Conservation (phyloP, 2,329 filamentous ascomycete genomes). For the Cercospora brassicicola region DNA sequence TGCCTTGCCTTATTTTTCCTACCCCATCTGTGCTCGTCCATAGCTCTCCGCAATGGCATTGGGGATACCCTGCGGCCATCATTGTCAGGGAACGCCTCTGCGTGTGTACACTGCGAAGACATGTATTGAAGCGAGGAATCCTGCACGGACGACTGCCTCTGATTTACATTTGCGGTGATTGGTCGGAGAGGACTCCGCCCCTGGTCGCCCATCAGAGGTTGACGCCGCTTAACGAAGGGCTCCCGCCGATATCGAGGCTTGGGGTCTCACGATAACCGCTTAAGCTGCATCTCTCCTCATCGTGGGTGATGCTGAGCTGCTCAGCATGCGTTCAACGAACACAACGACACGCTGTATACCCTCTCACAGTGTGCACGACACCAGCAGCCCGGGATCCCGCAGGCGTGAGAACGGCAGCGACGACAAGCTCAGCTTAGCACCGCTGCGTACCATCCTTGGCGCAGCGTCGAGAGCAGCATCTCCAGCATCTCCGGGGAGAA, state of each 20-base stretch:
- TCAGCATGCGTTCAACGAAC: not conserved
- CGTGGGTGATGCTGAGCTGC: not conserved
- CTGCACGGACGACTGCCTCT: not conserved
- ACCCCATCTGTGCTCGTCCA: not conserved
- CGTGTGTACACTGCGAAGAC: not conserved
- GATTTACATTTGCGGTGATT: conserved; percentile 1
- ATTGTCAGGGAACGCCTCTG: not conserved
- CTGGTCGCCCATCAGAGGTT: not conserved
- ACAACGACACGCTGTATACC: not conserved
- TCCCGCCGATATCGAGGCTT: conserved; percentile 1
- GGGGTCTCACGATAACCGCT: conserved; percentile 5
- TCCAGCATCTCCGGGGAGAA: conserved; percentile 23
- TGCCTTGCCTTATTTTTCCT: not conserved
- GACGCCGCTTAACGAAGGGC: conserved; percentile 3
- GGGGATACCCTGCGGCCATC: not conserved
- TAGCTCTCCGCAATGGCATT: not conserved
- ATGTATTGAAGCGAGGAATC: not conserved
- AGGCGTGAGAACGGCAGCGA: not conserved
- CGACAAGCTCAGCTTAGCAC: not conserved
- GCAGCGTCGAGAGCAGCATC: conserved; percentile 9
- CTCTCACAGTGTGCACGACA: not conserved
- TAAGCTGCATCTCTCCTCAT: not conserved
- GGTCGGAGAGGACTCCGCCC: not conserved
- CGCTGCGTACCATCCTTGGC: not conserved
- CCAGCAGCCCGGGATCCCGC: not conserved